A percentile compares a stretch with the other conserved stretches of the same genome.
These are phyloP conservation scores for Ophiostoma quercus DNA, from an alignment of 2,329 filamentous ascomycete genomes.

Conservation along the genomic window DNA sequence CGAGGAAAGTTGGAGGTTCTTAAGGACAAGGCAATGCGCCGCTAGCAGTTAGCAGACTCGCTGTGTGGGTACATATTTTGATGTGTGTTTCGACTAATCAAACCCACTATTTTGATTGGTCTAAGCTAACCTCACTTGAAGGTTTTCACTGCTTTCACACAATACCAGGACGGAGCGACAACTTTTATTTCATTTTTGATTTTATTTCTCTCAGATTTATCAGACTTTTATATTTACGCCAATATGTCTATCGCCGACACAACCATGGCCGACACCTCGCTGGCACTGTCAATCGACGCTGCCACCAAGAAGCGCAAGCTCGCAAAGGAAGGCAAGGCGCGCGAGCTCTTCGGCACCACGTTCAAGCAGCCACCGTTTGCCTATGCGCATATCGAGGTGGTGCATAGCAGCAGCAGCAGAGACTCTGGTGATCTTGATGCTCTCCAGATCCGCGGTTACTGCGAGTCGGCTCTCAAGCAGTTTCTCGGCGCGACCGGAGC, in stretches of 20 bases:
- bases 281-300: slow-evolving; percentile 21
- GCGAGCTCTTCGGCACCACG: slow-evolving; percentile 47
- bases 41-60: slow-evolving; percentile 2
- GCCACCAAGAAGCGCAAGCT: slow-evolving; percentile 16
- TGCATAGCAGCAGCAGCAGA: slow-evolving; percentile 29
- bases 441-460: slow-evolving; percentile 58
- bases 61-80: neutral
- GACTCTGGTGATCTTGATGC: slow-evolving; percentile 46
- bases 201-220: neutral
- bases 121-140: slow-evolving; percentile 4
- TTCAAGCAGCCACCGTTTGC: slow-evolving; percentile 50
- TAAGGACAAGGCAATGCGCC: slow-evolving; percentile 14
- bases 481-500: slow-evolving; percentile 66
- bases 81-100: neutral
- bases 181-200: neutral
- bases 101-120: neutral
- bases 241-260: slow-evolving; percentile 15
- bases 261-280: slow-evolving; percentile 31
- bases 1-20: neutral
- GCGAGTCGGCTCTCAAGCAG: slow-evolving; percentile 57
- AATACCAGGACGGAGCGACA: neutral
- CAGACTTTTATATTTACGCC: neutral
- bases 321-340: slow-evolving; percentile 24
- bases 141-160: neutral
- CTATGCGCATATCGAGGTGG: slow-evolving; percentile 52